Evolutionary conservation across 805 yeast genomes (phyloP).

Genomic region (Saccharomycopsis capsularis): DNA sequence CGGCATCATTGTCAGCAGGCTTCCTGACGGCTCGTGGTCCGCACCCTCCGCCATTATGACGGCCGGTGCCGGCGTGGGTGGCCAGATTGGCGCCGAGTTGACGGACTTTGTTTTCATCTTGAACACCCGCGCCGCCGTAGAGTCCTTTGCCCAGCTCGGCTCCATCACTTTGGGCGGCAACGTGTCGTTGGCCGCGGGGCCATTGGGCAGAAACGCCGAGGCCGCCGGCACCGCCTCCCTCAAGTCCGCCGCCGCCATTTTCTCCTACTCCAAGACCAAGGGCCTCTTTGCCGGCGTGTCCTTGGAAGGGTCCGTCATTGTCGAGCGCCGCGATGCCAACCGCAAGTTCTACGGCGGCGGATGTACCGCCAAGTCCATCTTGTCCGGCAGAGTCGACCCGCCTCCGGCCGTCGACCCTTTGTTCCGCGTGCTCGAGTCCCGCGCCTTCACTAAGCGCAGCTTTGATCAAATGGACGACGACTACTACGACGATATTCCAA

Average conservation of each 20-base stretch:
- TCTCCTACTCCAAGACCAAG: conserved; percentile 90
- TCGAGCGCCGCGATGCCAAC: conserved; percentile 97
- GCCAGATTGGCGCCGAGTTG: conserved; percentile 92
- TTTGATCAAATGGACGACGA: conserved; percentile 54
- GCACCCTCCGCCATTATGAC: conserved; percentile 94
- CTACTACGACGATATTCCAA: conserved; percentile 71
- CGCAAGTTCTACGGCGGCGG: conserved; percentile 86
- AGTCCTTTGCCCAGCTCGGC: conserved; percentile 88
- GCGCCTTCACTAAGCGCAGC: conserved; percentile 63
- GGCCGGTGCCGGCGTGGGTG: conserved; percentile 99
- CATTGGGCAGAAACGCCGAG: conserved; percentile 94
- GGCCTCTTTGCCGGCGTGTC: conserved; percentile 98
- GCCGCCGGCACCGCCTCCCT: conserved; percentile 93
- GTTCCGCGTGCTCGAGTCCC: conserved; percentile 76
- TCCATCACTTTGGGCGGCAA: conserved; percentile 94
- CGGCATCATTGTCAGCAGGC: conserved; percentile 87
- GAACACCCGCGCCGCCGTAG: conserved; percentile 82
- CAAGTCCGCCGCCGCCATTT: conserved; percentile 81
- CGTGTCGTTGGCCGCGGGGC: conserved; percentile 94
- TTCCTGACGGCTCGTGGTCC: conserved; percentile 95
- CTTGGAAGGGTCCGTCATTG: conserved; percentile 88
- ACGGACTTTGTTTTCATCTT: conserved; percentile 94
- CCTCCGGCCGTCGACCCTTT: conserved; percentile 88
- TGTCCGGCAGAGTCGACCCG: conserved; percentile 82
- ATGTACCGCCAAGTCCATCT: conserved; percentile 81